These are phyloP conservation scores for Chernovozyma aurita DNA, from an alignment of 1,139 yeast genomes.

Conservation along the genomic window DNA sequence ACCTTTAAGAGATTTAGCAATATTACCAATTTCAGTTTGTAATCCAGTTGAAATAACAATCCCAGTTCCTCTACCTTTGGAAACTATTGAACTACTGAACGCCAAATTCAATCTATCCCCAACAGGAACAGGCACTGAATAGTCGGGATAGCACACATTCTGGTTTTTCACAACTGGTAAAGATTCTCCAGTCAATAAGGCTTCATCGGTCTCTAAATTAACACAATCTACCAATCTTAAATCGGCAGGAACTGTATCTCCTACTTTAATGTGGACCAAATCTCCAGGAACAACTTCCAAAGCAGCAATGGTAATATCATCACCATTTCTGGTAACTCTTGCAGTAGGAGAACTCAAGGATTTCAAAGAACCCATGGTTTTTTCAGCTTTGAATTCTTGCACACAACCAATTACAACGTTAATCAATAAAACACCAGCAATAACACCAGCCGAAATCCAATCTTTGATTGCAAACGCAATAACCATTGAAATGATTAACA, in stretches of 20 bases:
- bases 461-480: constrained; percentile 32
- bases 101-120: constrained; percentile 43
- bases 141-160: constrained; percentile 19
- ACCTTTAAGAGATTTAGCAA: constrained; percentile 30
- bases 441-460: constrained; percentile 28
- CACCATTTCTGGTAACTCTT: constrained; percentile 38
- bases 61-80: constrained; percentile 46
- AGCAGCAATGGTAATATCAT: constrained; percentile 29
- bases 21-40: constrained; percentile 45
- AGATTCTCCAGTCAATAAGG: constrained; percentile 52
- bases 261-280: constrained; percentile 37
- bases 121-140: constrained; percentile 31
- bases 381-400: constrained; percentile 34
- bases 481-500: constrained; percentile 30
- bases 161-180: constrained; percentile 35
- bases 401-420: constrained; percentile 29
- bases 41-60: constrained; percentile 45
- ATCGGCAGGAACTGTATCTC: constrained; percentile 51
- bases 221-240: constrained; percentile 34
- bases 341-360: constrained; percentile 32
- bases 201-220: constrained; percentile 46
- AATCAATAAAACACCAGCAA: constrained; percentile 26
- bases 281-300: constrained; percentile 50
- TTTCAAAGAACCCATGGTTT: constrained; percentile 34
- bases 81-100: constrained; percentile 40